Evolutionary conservation across 1,139 yeast genomes (phyloP).

Genomic region (Candida tropicalis): DNA sequence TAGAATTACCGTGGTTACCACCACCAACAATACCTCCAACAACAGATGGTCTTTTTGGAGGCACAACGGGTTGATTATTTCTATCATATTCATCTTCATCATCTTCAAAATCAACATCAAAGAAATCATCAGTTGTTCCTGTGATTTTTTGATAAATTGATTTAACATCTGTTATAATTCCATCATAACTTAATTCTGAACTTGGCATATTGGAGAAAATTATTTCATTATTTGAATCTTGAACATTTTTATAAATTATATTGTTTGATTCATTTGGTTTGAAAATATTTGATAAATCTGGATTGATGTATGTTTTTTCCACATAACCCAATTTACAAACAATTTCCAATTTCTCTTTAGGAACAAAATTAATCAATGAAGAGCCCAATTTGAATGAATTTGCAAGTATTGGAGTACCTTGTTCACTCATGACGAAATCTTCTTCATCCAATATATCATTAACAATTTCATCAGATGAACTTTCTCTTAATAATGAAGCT

Average conservation of each 20-base stretch:
- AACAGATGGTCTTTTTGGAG: slow-evolving; percentile 14
- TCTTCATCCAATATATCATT: slow-evolving; percentile 48
- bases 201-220: slow-evolving; percentile 76
- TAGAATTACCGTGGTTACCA: no score
- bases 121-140: slow-evolving; percentile 93
- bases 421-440: slow-evolving; percentile 53
- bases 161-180: slow-evolving; percentile 81
- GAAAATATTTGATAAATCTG: slow-evolving; percentile 44
- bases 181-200: slow-evolving; percentile 87
- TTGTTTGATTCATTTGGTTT: slow-evolving; percentile 36
- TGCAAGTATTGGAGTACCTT: slow-evolving; percentile 65
- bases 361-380: slow-evolving; percentile 80
- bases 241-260: slow-evolving; percentile 31
- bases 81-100: slow-evolving; percentile 62
- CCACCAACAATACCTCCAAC: slow-evolving; percentile 22
- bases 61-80: slow-evolving; percentile 11
- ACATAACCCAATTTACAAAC: slow-evolving; percentile 78
- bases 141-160: slow-evolving; percentile 73
- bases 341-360: slow-evolving; percentile 75
- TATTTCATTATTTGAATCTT: slow-evolving; percentile 46
- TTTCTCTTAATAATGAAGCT: slow-evolving; percentile 75
- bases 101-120: slow-evolving; percentile 94
- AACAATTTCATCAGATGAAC: slow-evolving; percentile 41
- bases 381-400: slow-evolving; percentile 87
- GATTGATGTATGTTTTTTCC: slow-evolving; percentile 61